phyloP scores from a whole-genome alignment of 83 land plant genomes.

The Thuja plicata region DNA sequence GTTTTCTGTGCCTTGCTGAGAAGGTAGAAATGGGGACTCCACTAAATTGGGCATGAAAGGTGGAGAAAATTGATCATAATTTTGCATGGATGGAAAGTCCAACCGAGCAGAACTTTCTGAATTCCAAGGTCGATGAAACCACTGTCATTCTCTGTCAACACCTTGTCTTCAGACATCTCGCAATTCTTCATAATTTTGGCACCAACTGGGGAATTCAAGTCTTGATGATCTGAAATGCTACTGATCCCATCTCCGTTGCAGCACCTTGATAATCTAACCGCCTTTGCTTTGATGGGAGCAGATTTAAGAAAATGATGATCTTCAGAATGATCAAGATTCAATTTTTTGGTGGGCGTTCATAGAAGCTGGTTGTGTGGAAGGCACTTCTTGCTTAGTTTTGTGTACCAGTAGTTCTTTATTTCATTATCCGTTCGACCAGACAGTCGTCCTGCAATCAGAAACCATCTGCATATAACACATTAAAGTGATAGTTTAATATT shows the following conservation, averaged over 20 bases:
- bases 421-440: background rate
- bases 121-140: too few relatives aligned
- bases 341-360: background rate
- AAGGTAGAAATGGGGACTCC: background rate
- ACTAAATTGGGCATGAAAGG: background rate
- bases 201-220: background rate
- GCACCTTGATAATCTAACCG: background rate
- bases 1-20: background rate
- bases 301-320: too few relatives aligned
- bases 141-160: background rate
- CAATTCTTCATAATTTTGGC: too few relatives aligned
- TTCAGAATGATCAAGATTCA: background rate
- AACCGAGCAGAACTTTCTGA: background rate
- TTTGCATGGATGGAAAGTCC: background rate
- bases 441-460: background rate
- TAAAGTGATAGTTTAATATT: too few relatives aligned
- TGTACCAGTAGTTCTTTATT: background rate
- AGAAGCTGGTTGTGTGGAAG: background rate
- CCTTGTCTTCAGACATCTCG: background rate
- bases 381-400: background rate
- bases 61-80: background rate
- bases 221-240: background rate
- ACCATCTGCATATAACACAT: background rate
- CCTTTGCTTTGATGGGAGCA: background rate
- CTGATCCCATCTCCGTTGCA: background rate